Base-by-base conservation (phyloP, 2,329 filamentous ascomycete genomes). In the Xylariaceae sp. region DNA sequence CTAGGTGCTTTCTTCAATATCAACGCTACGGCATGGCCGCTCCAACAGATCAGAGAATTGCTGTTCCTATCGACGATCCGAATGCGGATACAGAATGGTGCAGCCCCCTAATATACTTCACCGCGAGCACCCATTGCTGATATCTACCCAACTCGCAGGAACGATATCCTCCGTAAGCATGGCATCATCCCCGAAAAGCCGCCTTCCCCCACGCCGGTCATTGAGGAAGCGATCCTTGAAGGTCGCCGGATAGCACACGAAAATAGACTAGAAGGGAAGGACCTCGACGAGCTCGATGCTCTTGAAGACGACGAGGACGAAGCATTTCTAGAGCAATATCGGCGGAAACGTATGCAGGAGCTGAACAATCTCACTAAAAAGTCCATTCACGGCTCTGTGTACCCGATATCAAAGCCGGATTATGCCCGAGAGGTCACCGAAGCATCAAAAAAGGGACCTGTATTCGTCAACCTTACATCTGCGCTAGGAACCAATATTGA, bases 41-140 rank as follows among this genome's bases (percentile, higher is more conserved):
- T 30, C 83, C 83, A 34, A 65, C 72, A 61, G 84, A 87, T 50
- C 81, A 87, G 65, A 76, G 84, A 44, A 84, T 87, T 62, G 79
- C 79, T 66, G 94, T 99, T 56, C 91, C 92, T 42, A 87, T 99
- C 62, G 90, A 95, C 69, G 87, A 97, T 69, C 92, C 92, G 30
- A 95, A 97, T 68, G 94, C 91, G 59, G 94, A 99, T 70, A 99
- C 94, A 59, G 94, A 99, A 86, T 99, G 94, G 94, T 92, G 76
- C 55, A 58, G 34, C 18, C 13, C 12, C 15, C 13, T 18, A 41
- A 16, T 42, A 7, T 29, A 19, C 16, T 36, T 51, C 57, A 47
- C 57, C 21, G 39, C 61, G 26, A 53, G 58, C 46, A 29, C 36
- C 26, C 18, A 19, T 45, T 29, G 29, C 32, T 58, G 46, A 56